Evolutionary conservation across 768 basidiomycete species (phyloP).

Genomic region (Pulveroboletus ravenelii): DNA sequence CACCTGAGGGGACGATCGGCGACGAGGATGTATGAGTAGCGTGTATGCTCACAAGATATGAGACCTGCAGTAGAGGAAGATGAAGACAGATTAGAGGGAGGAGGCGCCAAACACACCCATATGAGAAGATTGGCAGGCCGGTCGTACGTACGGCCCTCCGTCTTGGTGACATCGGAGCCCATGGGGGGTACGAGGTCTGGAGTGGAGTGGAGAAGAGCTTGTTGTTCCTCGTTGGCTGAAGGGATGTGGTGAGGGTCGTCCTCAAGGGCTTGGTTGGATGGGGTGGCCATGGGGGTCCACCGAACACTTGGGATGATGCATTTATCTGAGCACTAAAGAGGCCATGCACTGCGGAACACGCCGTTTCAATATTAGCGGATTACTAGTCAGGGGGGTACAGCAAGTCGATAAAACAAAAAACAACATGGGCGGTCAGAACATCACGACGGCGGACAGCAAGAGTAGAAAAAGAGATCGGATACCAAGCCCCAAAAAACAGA

Average conservation of each 20-base stretch:
- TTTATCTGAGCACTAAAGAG: too few relatives aligned
- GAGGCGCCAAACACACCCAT: constrained; percentile 30
- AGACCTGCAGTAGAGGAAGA: constrained; percentile 3
- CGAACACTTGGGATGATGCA: too few relatives aligned
- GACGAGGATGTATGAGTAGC: neutral
- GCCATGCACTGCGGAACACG: too few relatives aligned
- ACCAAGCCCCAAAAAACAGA: constrained; percentile 17
- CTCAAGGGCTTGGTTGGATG: neutral
- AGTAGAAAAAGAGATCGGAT: constrained; percentile 8
- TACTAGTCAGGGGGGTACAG: constrained; percentile 28
- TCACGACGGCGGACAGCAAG: constrained; percentile 3
- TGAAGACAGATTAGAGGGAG: neutral
- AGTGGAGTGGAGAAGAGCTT: constrained; percentile 8
- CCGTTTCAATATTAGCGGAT: constrained; percentile 8
- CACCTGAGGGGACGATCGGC: constrained; percentile 26
- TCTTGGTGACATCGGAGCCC: constrained; percentile 27
- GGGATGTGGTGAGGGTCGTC: neutral
- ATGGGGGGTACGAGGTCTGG: constrained; percentile 5
- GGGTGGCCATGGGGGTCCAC: constrained; percentile 1
- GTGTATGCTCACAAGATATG: constrained; percentile 15
- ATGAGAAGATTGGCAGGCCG: constrained; percentile 29
- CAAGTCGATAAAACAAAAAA: constrained; percentile 3
- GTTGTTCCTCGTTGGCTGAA: constrained; percentile 9
- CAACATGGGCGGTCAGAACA: constrained; percentile 10
- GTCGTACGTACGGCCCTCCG: constrained; percentile 40